Evolutionary conservation across 2,329 filamentous ascomycete species (phyloP), one percentile per base, ranked within the genome.

Genomic region (Lachnellula occidentalis): DNA sequence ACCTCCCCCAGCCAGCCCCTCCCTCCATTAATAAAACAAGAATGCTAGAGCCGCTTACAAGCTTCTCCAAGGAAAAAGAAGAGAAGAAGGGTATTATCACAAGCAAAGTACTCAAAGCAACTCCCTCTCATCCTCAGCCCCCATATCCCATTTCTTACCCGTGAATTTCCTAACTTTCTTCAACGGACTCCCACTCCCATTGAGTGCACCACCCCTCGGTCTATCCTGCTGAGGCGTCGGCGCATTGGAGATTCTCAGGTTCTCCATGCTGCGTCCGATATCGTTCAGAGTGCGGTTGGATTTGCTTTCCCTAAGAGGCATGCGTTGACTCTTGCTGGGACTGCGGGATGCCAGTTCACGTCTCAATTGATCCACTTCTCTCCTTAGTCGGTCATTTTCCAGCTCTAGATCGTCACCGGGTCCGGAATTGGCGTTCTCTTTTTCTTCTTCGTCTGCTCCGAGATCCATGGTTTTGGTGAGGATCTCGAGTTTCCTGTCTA

Each of bases 401-500:
- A 82, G 73, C 64, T 88, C 82, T 1, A 91, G 72, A 45, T 86
- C 79, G 64, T 86, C 81, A 4, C 51, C 46, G 4, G 27, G 15
- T 50, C 39, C 42, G 2, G 14, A 12, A n/a, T 58, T 24, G 2
- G 46, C 34, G 50, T 86, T 86, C 67, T 86, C 81, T 63, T 87
- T 86, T 59, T 82, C 73, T 7, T 77, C 73, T 11, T 76, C 72
- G 50, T 76, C 72, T 39, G 78, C 65, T 2, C 45, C 50, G 7
- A 66, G 66, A 61, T 64, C 61, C 67, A 69, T 74, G 9, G 79
- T 78, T 50, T 80, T 75, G 53, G 83, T 79, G 34, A 88, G 73
- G 21, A 90, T 78, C 56, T 90, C 92, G 7, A 95, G 79, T 73
- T 99, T 99, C 61, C 83, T 83, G 69, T 97, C 92, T 67, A 94